Base-by-base conservation (phyloP, 2,329 filamentous ascomycete genomes). In the Aspergillus aculeatus region DNA sequence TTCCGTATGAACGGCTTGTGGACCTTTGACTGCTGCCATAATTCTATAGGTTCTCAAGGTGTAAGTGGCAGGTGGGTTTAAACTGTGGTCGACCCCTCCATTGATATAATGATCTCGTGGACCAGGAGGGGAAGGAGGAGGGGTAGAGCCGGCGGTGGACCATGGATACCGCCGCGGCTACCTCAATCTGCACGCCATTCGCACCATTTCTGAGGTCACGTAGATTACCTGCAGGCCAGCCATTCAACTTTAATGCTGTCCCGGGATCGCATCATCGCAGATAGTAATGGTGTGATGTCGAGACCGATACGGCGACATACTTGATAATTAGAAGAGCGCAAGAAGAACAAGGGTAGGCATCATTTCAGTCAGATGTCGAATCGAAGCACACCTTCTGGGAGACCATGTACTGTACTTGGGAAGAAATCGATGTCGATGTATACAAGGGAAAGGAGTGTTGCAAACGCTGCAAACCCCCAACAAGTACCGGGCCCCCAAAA, bases 121-220 rank as follows among this genome's bases (percentile, higher is more conserved):
- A 7, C n/a, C 1, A 14, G 16, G 38, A 19, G 14, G 16, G 16
- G 14, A 16, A 19, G 14, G 38, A 5, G 38, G 38, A 44, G 38
- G 38, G 38, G 38, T 44, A 44, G 16, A 35, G 32, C 26, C 26
- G 26, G 14, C 11, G 11, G 32, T 35, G 32, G 32, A 35, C 32
- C 32, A 19, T 19, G 38, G 38, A 44, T 44, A 19, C 38, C 14
- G 38, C 38, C 26, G 26, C 26, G 26, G 26, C 26, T 29, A 29
- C 26, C 26, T 32, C n/a, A 19, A 21, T n/a, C 14, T 55, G 53
- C 53, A 55, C 53, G 53, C 41, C 53, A 55, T 55, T 24, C 32
- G 53, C 53, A 48, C 54, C 56, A 51, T 57, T 19, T 55, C 29
- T 48, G 53, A 55, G 38, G 41, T 55, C 53, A 55, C 53, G 26